A percentile compares a stretch with the other conserved stretches of the same genome.
Conservation (phyloP, 1,284 basidiomycete species). For the Inonotus hispidus region DNA sequence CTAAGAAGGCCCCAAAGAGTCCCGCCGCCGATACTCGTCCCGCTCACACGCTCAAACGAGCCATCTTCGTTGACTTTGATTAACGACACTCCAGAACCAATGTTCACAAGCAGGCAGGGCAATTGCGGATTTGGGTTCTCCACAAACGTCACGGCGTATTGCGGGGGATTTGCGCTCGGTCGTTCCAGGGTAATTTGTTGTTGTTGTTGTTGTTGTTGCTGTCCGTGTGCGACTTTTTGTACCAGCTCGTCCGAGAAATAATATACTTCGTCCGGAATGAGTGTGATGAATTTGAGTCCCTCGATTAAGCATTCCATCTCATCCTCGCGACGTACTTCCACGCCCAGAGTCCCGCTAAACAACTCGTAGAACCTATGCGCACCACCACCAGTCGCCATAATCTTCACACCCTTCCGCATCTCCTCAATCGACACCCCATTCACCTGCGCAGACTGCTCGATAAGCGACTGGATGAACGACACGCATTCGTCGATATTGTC, state of each 20-base stretch:
- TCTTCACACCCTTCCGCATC: conserved; percentile 92
- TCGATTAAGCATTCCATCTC: conserved; percentile 99
- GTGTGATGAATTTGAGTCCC: conserved; percentile 93
- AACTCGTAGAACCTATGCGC: conserved; percentile 92
- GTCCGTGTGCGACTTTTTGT: conserved; percentile 77
- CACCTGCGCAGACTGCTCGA: conserved; percentile 80
- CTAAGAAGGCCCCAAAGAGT: conserved; percentile 98
- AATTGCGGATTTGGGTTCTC: conserved; percentile 78
- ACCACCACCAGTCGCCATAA: conserved; percentile 97
- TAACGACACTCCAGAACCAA: conserved; percentile 96
- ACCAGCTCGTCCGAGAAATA: conserved; percentile 98
- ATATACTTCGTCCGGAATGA: conserved; percentile 97
- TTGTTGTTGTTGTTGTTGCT: conserved; percentile 34
- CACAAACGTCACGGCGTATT: conserved; percentile 86
- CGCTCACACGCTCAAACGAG: conserved; percentile 92
- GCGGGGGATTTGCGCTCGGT: conserved; percentile 89
- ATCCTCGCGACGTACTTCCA: conserved; percentile 88
- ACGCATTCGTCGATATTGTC: conserved; percentile 84
- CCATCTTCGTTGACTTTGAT: conserved; percentile 97
- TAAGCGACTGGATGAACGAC: conserved; percentile 83
- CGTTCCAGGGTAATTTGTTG: conserved; percentile 53
- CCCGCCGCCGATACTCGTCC: conserved; percentile 96
- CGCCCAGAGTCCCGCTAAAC: conserved; percentile 70
- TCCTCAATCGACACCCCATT: conserved; percentile 87
- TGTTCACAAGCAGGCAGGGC: conserved; percentile 96